Evolutionary conservation across 208 protist species (phyloP).

Genomic region (Novymonas esmeraldas): DNA sequence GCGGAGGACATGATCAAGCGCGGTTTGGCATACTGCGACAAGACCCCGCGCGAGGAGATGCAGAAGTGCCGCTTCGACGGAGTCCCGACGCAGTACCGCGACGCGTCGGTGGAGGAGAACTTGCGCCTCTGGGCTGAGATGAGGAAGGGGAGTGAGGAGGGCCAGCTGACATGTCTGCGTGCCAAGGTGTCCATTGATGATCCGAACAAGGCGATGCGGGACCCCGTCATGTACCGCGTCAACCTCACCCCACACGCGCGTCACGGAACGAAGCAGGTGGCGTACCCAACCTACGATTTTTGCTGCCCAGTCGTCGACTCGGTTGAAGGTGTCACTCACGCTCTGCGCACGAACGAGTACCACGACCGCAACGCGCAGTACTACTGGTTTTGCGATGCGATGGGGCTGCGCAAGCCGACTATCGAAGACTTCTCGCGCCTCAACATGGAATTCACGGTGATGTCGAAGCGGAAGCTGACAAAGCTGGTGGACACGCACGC

Average conservation of each 20-base stretch:
- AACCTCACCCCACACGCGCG: conserved; percentile 92
- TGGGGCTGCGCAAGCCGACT: conserved; percentile 88
- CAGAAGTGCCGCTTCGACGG: conserved; percentile 92
- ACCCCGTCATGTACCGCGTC: conserved; percentile 98
- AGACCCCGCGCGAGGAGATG: conserved; percentile 96
- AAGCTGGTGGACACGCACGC: conserved; percentile 96
- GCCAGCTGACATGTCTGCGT: conserved; percentile 93
- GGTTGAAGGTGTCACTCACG: conserved; percentile 98
- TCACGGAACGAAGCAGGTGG: conserved; percentile 93
- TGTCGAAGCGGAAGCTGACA: conserved; percentile 99
- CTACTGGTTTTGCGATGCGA: conserved; percentile 96
- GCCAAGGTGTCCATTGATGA: conserved; percentile 97
- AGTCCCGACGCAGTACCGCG: conserved; percentile 89
- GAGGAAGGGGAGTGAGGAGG: conserved; percentile 85
- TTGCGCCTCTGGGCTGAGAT: conserved; percentile 96
- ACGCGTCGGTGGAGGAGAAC: conserved; percentile 95
- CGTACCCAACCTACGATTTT: conserved; percentile 99
- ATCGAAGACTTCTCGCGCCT: conserved; percentile 97
- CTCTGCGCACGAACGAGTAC: conserved; percentile 98
- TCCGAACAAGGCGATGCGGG: conserved; percentile 97
- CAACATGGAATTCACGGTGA: conserved; percentile 98
- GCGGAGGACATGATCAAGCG: conserved; percentile 91
- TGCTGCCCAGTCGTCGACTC: conserved; percentile 99
- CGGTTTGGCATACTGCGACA: conserved; percentile 97
- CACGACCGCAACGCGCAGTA: conserved; percentile 98